Conservation (phyloP, 1,284 basidiomycete genomes). For the Gastroboletus turbinatus region DNA sequence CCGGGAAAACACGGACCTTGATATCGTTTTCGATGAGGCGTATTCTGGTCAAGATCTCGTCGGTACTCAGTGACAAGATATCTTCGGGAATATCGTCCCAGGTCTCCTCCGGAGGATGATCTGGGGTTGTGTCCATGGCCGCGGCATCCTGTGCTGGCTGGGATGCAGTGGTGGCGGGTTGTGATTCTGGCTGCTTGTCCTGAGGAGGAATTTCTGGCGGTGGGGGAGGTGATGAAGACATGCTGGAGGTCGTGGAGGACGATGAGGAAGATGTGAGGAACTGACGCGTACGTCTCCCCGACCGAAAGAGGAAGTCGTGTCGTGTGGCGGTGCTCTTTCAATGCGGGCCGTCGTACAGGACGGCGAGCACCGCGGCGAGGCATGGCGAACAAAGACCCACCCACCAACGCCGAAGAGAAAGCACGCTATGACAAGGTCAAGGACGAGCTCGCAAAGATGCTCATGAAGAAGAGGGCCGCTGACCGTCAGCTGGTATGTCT, state of each 20-base stretch:
- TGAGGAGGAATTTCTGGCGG: constrained; percentile 44
- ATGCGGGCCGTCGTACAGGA: not conserved
- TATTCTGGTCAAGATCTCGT: constrained; percentile 85
- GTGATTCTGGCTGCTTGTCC: constrained; percentile 46
- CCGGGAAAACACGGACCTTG: constrained; percentile 54
- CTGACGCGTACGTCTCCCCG: constrained; percentile 39
- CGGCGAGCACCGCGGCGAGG: not conserved
- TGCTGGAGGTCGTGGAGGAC: constrained; percentile 34
- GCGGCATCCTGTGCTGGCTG: constrained; percentile 37
- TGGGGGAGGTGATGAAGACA: constrained; percentile 63
- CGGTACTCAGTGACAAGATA: constrained; percentile 67
- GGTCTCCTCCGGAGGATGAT: constrained; percentile 68
- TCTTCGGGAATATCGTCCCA: constrained; percentile 86
- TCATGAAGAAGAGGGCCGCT: constrained; percentile 66
- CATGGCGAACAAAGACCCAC: constrained; percentile 36
- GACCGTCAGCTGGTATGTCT: constrained; percentile 70
- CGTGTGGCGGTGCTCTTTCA: constrained; percentile 7
- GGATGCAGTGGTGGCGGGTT: constrained; percentile 33
- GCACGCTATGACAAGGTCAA: constrained; percentile 65
- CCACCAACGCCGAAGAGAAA: constrained; percentile 58
- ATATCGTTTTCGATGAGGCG: constrained; percentile 94
- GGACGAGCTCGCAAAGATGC: constrained; percentile 67
- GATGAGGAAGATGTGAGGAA: constrained; percentile 17
- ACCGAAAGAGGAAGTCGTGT: constrained; percentile 25
- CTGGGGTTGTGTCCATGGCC: constrained; percentile 73